These are phyloP conservation scores for Blastobotrys illinoisensis DNA, from an alignment of 1,139 yeast species.

Conservation along the genomic window DNA sequence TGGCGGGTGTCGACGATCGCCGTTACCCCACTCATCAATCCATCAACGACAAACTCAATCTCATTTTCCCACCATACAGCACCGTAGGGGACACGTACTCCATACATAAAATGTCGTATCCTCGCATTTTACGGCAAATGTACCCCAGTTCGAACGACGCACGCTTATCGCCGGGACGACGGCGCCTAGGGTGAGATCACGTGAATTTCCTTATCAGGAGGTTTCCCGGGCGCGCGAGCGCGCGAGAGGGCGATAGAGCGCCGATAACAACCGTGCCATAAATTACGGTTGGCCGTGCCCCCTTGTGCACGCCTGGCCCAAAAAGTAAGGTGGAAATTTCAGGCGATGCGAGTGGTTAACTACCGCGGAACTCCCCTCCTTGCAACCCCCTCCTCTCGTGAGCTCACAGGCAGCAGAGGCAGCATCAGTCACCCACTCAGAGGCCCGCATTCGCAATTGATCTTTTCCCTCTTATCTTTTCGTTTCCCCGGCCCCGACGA, in stretches of 20 bases:
- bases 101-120: no score
- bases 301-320: background rate
- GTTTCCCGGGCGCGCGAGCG: background rate
- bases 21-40: no score
- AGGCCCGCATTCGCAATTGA: background rate
- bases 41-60: no score
- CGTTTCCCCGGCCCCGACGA: background rate
- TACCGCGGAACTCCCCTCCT: background rate
- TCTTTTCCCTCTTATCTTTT: background rate
- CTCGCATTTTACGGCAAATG: no score
- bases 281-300: background rate
- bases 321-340: background rate
- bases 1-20: no score
- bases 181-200: background rate
- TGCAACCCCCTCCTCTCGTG: background rate
- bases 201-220: background rate
- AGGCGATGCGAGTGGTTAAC: background rate
- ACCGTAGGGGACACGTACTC: no score
- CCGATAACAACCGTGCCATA: background rate
- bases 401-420: background rate
- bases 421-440: background rate
- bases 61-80: no score
- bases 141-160: no score
- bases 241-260: background rate
- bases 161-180: background rate